These are phyloP conservation scores for Polygonum aviculare DNA, from an alignment of 148 eudicot genomes.

Conservation along the genomic window DNA sequence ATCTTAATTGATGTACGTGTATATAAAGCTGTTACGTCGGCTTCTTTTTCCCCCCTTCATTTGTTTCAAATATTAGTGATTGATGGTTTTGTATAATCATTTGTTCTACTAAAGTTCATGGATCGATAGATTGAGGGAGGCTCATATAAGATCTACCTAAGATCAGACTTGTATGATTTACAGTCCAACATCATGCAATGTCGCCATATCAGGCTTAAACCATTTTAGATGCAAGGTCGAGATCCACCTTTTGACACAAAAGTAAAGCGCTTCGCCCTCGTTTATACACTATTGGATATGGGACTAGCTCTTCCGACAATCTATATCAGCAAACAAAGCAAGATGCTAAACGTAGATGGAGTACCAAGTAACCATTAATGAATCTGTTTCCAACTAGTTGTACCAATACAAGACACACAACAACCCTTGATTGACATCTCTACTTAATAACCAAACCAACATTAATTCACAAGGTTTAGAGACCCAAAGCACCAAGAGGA, in stretches of 20 bases:
- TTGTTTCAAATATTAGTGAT: not conserved
- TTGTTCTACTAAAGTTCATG: no score
- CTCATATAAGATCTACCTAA: no score
- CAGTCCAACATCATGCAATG: no score
- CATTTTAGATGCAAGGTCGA: no score
- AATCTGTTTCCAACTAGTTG: not conserved
- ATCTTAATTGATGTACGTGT: not conserved
- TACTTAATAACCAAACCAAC: not conserved
- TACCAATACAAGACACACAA: not conserved
- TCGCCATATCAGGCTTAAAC: no score
- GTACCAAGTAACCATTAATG: not conserved
- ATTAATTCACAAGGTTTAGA: constrained; percentile 22
- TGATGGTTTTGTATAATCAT: not conserved
- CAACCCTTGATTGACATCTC: not conserved
- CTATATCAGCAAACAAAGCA: no score
- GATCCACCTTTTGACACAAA: no score
- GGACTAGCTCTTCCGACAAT: no score
- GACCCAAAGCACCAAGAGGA: constrained; percentile 87
- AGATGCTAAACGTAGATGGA: not conserved
- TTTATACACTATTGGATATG: no score
- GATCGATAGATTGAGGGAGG: no score
- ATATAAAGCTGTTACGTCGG: not conserved
- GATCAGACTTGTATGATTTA: no score
- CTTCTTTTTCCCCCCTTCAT: not conserved
- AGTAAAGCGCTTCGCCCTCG: no score